Evolutionary conservation across 2,329 filamentous ascomycete genomes (phyloP), one percentile per base, ranked within the genome.

Genomic region (Hymenoscyphus occultus): DNA sequence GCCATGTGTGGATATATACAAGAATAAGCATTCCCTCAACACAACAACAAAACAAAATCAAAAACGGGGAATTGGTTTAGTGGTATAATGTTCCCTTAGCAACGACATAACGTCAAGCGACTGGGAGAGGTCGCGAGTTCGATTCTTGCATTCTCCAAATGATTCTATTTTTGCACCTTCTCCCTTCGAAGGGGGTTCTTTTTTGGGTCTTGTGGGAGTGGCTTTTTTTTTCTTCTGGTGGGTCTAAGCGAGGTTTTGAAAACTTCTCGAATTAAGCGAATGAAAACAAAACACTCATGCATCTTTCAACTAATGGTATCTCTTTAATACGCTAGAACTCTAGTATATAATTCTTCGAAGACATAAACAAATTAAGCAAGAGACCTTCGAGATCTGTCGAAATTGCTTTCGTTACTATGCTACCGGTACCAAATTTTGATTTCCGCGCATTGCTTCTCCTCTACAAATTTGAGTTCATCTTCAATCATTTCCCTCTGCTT

Each of bases 11-110:
- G 22, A 1, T 22, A 4, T 48, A n/a, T n/a, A 4, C 16, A 48
- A 48, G 22, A 22, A 22, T 22, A 22, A 28, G 28, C 28, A 1
- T 28, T 28, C 2, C 28, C 10, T 48, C n/a, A 48, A 1, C n/a
- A 22, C n/a, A 19, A 6, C 42, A 6, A 22, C 9, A 7, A 9
- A 9, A 19, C 5, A 6, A 48, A 5, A 19, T 10, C 5, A 16
- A 16, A 45, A 4, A 5, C n/a, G 45, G 45, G 45, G 45, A 51
- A 51, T 51, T 51, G 45, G 45, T 51, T 51, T 51, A 51, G 45
- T 51, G 45, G 45, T 51, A 51, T 51, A 51, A 51, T 51, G 45
- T 51, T 51, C 45, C 45, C 45, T 51, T 51, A 51, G 45, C 45
- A 51, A 19, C 3, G 45, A 6, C 45, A 19, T 16, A 2, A 19